A percentile compares a stretch with the other conserved stretches of the same genome.
phyloP scores from a whole-genome alignment of 140 eudicot species.

The Erigeron philadelphicus region DNA sequence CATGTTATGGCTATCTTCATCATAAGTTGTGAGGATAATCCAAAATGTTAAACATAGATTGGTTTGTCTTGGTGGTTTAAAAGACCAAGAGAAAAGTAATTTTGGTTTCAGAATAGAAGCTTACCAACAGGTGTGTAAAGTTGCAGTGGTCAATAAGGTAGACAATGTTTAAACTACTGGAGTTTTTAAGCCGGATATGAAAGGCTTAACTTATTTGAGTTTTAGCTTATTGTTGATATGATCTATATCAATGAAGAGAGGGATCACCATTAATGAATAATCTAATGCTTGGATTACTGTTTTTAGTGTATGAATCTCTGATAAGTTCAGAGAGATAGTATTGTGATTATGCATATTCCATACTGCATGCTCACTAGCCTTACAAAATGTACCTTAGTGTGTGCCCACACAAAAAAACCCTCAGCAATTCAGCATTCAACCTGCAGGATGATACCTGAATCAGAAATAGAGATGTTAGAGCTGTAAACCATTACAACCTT shows the following conservation, averaged over 20 bases:
- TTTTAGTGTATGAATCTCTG: neutral
- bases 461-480: neutral
- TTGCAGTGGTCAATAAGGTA: neutral
- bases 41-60: neutral
- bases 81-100: neutral
- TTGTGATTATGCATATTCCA: constrained; percentile 14
- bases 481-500: neutral
- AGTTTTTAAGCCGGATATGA: neutral
- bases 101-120: neutral
- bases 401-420: constrained; percentile 7
- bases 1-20: neutral
- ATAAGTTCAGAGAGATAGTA: constrained; percentile 4
- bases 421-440: neutral
- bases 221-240: neutral
- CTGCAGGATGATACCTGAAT: neutral
- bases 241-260: neutral
- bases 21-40: neutral
- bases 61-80: neutral
- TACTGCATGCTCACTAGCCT: neutral
- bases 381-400: neutral
- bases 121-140: neutral
- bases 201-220: neutral
- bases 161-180: neutral
- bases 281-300: neutral
- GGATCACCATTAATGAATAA: neutral